These are phyloP conservation scores for Hypoxylon fuscum DNA, from an alignment of 495 filamentous ascomycete genomes.

Conservation along the genomic window DNA sequence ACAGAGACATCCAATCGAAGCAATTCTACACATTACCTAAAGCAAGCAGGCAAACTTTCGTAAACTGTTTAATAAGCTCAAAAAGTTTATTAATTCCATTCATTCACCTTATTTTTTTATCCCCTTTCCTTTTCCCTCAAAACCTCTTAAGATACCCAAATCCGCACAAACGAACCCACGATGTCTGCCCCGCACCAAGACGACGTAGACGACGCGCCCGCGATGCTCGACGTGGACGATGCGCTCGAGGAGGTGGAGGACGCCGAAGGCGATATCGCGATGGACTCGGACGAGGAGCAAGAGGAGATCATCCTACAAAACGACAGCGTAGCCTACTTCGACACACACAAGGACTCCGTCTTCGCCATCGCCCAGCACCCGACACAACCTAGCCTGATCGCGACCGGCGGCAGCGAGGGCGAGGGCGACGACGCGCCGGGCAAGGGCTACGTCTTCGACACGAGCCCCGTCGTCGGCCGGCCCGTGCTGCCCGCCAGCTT, in stretches of 20 bases:
- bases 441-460: slow-evolving; percentile 79
- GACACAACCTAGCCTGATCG: slow-evolving; percentile 74
- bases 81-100: neutral
- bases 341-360: slow-evolving; percentile 84
- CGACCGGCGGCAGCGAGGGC: slow-evolving; percentile 88
- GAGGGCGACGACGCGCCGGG: slow-evolving; percentile 69
- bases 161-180: slow-evolving; percentile 10
- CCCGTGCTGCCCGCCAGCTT: slow-evolving; percentile 79
- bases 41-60: neutral
- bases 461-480: slow-evolving; percentile 68
- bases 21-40: slow-evolving; percentile 13
- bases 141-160: slow-evolving; percentile 4
- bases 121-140: neutral
- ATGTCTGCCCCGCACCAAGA: slow-evolving; percentile 55
- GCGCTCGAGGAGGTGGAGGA: slow-evolving; percentile 71
- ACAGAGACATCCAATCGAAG: no score
- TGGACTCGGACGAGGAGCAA: slow-evolving; percentile 72
- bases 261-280: slow-evolving; percentile 74
- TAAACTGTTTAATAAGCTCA: slow-evolving; percentile 2
- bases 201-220: slow-evolving; percentile 58
- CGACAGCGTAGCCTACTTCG: slow-evolving; percentile 92
- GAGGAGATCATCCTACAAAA: slow-evolving; percentile 85
- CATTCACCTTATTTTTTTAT: neutral
- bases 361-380: slow-evolving; percentile 96
- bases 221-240: slow-evolving; percentile 75